phyloP scores from a whole-genome alignment of 1,284 basidiomycete species.

The Mycosarcoma mackinlayi region DNA sequence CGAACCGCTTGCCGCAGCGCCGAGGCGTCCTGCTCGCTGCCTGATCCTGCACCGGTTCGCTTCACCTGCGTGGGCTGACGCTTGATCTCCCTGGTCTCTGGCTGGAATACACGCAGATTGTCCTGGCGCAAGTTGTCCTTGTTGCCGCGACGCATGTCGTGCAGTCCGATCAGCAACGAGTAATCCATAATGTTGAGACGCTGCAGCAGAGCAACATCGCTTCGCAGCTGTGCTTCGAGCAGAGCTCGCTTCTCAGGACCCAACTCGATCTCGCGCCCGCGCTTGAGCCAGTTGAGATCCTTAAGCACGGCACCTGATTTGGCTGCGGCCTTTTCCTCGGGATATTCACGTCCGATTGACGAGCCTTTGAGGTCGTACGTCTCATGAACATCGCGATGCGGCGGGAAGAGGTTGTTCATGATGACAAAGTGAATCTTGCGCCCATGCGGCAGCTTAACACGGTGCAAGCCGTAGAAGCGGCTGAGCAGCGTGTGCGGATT shows the following conservation, averaged over 20 bases:
- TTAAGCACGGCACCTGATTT: slow-evolving; percentile 91
- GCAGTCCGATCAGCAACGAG: slow-evolving; percentile 90
- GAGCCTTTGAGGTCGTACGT: slow-evolving; percentile 97
- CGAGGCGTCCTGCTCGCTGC: slow-evolving; percentile 74
- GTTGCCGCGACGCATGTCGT: slow-evolving; percentile 90
- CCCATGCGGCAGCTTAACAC: slow-evolving; percentile 93
- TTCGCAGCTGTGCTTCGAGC: slow-evolving; percentile 85
- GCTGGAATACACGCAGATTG: slow-evolving; percentile 90
- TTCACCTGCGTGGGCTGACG: slow-evolving; percentile 45
- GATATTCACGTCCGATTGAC: slow-evolving; percentile 86
- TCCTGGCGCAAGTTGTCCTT: slow-evolving; percentile 88
- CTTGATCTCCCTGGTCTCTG: slow-evolving; percentile 69
- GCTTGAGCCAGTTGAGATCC: slow-evolving; percentile 94
- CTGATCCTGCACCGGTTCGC: slow-evolving; percentile 24
- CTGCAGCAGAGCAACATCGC: slow-evolving; percentile 88
- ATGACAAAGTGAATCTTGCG: slow-evolving; percentile 98
- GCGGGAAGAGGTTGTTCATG: slow-evolving; percentile 99
- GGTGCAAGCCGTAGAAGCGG: slow-evolving; percentile 94
- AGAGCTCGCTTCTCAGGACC: slow-evolving; percentile 93
- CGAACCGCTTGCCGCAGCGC: slow-evolving; percentile 75
- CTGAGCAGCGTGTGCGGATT: slow-evolving; percentile 95
- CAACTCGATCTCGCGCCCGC: slow-evolving; percentile 81
- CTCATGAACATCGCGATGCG: slow-evolving; percentile 96
- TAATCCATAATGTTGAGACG: slow-evolving; percentile 94
- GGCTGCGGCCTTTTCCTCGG: slow-evolving; percentile 81